A percentile compares a stretch with the other conserved stretches of the same genome.
These are phyloP conservation scores for Solanum hybrid DNA, from an alignment of 305 asterid species.

Conservation along the genomic window DNA sequence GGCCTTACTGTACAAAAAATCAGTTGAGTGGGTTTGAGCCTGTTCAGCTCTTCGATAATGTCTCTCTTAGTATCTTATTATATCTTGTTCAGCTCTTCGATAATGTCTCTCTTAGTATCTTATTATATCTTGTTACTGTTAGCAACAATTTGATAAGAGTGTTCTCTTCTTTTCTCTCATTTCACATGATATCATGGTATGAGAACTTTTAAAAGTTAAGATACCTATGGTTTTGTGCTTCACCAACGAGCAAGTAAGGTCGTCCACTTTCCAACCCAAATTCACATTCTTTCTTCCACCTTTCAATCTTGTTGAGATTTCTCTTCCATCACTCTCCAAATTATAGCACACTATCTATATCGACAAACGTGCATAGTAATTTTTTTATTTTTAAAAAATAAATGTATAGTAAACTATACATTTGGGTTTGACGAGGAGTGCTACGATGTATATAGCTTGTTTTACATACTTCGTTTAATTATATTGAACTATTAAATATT, in stretches of 20 bases:
- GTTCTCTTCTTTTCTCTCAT: neutral
- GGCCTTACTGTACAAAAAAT: slow-evolving; percentile 6
- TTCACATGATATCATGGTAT: neutral
- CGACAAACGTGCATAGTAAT: neutral
- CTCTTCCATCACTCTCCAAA: neutral
- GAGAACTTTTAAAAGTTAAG: neutral
- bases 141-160: neutral
- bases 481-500: neutral
- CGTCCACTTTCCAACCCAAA: neutral
- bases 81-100: neutral
- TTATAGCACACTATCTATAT: neutral
- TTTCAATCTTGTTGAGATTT: neutral
- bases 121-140: neutral
- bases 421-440: neutral
- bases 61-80: neutral
- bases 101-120: neutral
- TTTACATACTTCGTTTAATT: neutral
- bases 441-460: no score
- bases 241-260: neutral
- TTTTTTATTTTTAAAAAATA: neutral
- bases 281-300: neutral
- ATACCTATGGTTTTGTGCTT: neutral
- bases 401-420: neutral
- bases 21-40: neutral
- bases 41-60: neutral